Percentiles rank a stretch among this genome's conserved stretches.
These are phyloP conservation scores for Boletus huronensis DNA, from an alignment of 768 basidiomycete species.

Conservation along the genomic window DNA sequence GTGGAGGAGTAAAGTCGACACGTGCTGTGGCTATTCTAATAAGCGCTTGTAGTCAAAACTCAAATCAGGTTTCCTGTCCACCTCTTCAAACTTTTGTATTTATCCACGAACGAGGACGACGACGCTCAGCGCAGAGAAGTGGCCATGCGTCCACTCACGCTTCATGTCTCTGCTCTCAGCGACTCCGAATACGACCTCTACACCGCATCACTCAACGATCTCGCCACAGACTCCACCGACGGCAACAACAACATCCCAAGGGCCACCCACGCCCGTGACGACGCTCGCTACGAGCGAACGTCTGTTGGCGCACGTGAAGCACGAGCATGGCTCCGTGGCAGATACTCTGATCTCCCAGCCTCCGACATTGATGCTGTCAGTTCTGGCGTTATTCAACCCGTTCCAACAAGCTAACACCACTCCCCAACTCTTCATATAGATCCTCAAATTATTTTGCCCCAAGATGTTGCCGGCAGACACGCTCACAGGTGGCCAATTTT, in stretches of 20 bases:
- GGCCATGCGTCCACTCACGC: constrained; percentile 57
- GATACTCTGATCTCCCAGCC: constrained; percentile 54
- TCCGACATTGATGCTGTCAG: constrained; percentile 58
- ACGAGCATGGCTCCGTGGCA: constrained; percentile 71
- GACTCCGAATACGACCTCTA: constrained; percentile 69
- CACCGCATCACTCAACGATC: constrained; percentile 55
- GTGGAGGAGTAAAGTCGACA: constrained; percentile 4
- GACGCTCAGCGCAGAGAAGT: neutral
- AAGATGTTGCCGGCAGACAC: constrained; percentile 48
- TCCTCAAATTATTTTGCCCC: constrained; percentile 62
- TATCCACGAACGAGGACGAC: neutral
- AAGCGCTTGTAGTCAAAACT: neutral
- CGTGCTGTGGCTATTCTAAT: constrained; percentile 7
- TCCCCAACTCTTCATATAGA: constrained; percentile 36
- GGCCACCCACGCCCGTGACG: constrained; percentile 28
- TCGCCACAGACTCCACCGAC: constrained; percentile 37
- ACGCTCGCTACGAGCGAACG: constrained; percentile 53
- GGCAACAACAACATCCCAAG: constrained; percentile 4
- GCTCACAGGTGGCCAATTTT: constrained; percentile 70
- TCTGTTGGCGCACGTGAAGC: constrained; percentile 60
- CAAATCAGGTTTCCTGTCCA: neutral
- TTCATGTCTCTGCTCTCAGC: constrained; percentile 75
- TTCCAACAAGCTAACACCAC: neutral
- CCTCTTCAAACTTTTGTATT: neutral
- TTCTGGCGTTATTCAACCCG: neutral